Evolutionary conservation across 2,329 filamentous ascomycete species (phyloP).

Genomic region (Hypomyces rosellus): DNA sequence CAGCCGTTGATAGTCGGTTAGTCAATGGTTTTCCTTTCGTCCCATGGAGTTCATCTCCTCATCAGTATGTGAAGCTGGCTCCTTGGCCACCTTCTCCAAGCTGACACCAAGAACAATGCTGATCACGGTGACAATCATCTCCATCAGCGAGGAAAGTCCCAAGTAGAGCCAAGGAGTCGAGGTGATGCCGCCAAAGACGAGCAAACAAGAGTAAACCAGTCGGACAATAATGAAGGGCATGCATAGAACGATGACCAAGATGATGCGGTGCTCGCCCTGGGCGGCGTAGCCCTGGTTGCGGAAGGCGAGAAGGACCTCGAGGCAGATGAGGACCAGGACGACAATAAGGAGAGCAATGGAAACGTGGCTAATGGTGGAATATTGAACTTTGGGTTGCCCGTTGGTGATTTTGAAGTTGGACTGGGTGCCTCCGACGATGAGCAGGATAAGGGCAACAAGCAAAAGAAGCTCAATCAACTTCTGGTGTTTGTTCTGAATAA

Average conservation of each 20-base stretch:
- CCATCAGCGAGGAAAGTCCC: slow-evolving; percentile 27
- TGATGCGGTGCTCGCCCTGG: slow-evolving; percentile 49
- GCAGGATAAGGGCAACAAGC: slow-evolving; percentile 31
- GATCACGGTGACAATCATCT: slow-evolving; percentile 26
- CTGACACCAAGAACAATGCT: slow-evolving; percentile 25
- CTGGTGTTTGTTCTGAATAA: slow-evolving; percentile 24
- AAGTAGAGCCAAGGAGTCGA: slow-evolving; percentile 26
- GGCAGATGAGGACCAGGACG: slow-evolving; percentile 34
- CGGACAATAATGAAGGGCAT: slow-evolving; percentile 29
- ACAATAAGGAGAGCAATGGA: slow-evolving; percentile 27
- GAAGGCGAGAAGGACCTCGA: slow-evolving; percentile 33
- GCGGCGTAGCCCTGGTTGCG: slow-evolving; percentile 33
- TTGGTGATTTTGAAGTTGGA: slow-evolving; percentile 18
- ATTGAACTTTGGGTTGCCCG: slow-evolving; percentile 20
- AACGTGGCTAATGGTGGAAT: slow-evolving; percentile 21
- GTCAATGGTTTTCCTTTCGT: too few species aligned
- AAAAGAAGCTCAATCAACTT: slow-evolving; percentile 36
- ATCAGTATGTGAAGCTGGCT: slow-evolving; percentile 7
- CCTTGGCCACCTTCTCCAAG: slow-evolving; percentile 17
- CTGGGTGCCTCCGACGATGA: slow-evolving; percentile 26
- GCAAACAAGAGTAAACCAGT: slow-evolving; percentile 23
- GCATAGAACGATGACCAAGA: slow-evolving; percentile 35
- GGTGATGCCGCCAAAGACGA: slow-evolving; percentile 23
- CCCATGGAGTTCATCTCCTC: slow-evolving; percentile 8
- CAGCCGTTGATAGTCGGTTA: not conserved